Percentiles rank a stretch among this genome's conserved stretches.
These are phyloP conservation scores for Penicillium hesseltinei DNA, from an alignment of 2,329 filamentous ascomycete genomes.

Conservation along the genomic window DNA sequence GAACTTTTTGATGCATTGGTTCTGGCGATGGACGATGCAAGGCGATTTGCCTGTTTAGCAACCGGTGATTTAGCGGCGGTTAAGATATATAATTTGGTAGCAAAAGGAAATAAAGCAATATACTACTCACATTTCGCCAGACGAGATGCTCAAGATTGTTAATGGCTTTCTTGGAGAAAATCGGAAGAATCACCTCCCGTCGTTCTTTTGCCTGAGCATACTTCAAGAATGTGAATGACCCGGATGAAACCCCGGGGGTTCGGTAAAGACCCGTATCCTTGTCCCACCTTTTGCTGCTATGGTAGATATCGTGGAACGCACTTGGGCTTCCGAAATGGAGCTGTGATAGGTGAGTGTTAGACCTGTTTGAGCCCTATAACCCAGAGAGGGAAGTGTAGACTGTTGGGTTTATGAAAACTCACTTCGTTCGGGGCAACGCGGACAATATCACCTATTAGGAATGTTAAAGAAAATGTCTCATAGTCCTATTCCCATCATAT, in stretches of 20 bases:
- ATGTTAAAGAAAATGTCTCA: neutral
- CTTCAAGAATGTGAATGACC: conserved; percentile 12
- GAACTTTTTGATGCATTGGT: neutral
- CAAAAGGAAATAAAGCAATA: neutral
- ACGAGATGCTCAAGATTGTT: conserved; percentile 9
- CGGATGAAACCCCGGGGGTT: conserved; percentile 7
- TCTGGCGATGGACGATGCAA: neutral
- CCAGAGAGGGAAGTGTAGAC: neutral
- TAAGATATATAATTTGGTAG: neutral
- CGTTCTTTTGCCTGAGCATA: conserved; percentile 12
- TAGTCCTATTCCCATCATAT: neutral
- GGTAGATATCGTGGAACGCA: conserved; percentile 12
- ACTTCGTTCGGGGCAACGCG: neutral
- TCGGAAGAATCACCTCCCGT: conserved; percentile 11
- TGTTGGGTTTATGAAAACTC: neutral
- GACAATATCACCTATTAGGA: neutral
- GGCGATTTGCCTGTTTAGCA: neutral
- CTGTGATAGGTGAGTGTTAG: conserved; percentile 1
- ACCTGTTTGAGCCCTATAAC: neutral
- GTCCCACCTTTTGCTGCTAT: conserved; percentile 13
- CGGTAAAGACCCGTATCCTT: conserved; percentile 12
- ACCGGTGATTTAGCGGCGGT: neutral
- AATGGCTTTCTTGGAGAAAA: conserved; percentile 12
- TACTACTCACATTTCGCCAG: conserved; percentile 9
- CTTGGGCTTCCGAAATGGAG: conserved; percentile 10